A percentile compares a stretch with the other conserved stretches of the same genome.
phyloP scores from a whole-genome alignment of 2,329 filamentous ascomycete genomes.

The Didymella glomerata region DNA sequence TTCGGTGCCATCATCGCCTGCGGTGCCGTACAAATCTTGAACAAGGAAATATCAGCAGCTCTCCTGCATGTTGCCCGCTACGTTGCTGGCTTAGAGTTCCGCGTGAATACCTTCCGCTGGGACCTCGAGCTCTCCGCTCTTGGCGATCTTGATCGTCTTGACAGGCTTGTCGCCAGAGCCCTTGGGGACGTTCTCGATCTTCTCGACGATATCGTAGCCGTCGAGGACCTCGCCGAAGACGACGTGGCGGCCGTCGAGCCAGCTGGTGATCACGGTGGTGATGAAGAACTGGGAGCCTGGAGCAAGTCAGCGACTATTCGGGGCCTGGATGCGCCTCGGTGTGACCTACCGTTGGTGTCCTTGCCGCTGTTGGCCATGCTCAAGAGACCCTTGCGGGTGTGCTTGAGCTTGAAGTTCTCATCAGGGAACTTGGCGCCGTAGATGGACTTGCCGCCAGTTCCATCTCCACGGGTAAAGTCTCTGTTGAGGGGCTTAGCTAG shows the following conservation, averaged over 20 bases:
- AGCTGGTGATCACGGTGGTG: conserved; percentile 80
- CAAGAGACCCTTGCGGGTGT: conserved; percentile 82
- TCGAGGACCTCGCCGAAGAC: conserved; percentile 90
- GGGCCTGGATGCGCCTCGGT: not conserved
- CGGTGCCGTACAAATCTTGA: conserved; percentile 57
- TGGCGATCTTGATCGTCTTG: conserved; percentile 76
- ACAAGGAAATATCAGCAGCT: conserved; percentile 54
- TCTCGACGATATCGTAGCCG: conserved; percentile 80
- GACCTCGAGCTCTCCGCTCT: conserved; percentile 84
- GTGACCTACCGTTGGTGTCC: conserved; percentile 65
- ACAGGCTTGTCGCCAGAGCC: conserved; percentile 72
- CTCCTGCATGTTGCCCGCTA: conserved; percentile 45
- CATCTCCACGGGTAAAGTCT: conserved; percentile 83
- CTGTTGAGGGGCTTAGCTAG: not conserved
- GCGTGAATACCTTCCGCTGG: conserved; percentile 92
- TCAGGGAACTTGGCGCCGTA: conserved; percentile 85
- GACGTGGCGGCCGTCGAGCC: conserved; percentile 85
- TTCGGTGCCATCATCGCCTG: conserved; percentile 53
- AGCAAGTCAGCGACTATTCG: conserved; percentile 44
- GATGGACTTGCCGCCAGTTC: conserved; percentile 87
- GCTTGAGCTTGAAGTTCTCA: conserved; percentile 95
- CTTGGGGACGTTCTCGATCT: conserved; percentile 78
- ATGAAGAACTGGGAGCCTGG: conserved; percentile 91
- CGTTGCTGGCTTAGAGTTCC: conserved; percentile 73
- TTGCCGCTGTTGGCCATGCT: conserved; percentile 77